Percentiles rank a stretch among this genome's conserved stretches.
phyloP scores from a whole-genome alignment of 495 filamentous ascomycete species.

The Penicillium nucicola region DNA sequence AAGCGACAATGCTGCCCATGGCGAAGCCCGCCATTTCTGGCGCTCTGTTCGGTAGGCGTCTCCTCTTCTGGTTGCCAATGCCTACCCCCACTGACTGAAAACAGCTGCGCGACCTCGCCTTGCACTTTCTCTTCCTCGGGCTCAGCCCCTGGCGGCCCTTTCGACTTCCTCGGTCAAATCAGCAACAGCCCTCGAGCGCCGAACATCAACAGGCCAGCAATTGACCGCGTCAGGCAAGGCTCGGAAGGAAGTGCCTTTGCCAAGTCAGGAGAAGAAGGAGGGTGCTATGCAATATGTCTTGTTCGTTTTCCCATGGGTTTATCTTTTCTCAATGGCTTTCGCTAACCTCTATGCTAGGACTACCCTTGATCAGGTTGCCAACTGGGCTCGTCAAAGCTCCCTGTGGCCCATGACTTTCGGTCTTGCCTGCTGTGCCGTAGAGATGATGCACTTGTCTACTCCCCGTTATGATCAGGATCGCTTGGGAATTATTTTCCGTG shows the following conservation, averaged over 20 bases:
- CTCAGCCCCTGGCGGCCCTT: conserved; percentile 32
- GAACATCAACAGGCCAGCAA: conserved; percentile 34
- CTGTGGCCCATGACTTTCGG: conserved; percentile 99
- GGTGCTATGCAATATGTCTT: conserved; percentile 95
- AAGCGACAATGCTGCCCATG: conserved; percentile 28
- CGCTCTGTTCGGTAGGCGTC: conserved; percentile 29
- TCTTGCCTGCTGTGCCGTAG: conserved; percentile 92
- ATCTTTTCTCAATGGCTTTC: not conserved
- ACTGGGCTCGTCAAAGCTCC: conserved; percentile 92
- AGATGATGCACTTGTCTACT: conserved; percentile 98
- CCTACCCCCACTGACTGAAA: conserved; percentile 11
- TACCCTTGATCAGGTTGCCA: conserved; percentile 85
- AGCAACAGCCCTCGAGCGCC: conserved; percentile 43
- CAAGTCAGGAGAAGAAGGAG: conserved; percentile 91
- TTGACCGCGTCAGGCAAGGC: conserved; percentile 51
- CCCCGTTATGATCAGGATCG: conserved; percentile 96
- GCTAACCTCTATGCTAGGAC: conserved; percentile 53
- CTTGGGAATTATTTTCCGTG: conserved; percentile 95
- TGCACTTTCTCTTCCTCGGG: conserved; percentile 19
- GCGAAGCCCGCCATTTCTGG: conserved; percentile 28
- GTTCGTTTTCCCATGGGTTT: conserved; percentile 50
- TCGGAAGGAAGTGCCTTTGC: conserved; percentile 75
- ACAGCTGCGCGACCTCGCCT: conserved; percentile 29
- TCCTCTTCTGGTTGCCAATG: not conserved
- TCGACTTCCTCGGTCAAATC: conserved; percentile 42